phyloP scores from a whole-genome alignment of 2,329 filamentous ascomycete species.

The Trichoderma sp. region DNA sequence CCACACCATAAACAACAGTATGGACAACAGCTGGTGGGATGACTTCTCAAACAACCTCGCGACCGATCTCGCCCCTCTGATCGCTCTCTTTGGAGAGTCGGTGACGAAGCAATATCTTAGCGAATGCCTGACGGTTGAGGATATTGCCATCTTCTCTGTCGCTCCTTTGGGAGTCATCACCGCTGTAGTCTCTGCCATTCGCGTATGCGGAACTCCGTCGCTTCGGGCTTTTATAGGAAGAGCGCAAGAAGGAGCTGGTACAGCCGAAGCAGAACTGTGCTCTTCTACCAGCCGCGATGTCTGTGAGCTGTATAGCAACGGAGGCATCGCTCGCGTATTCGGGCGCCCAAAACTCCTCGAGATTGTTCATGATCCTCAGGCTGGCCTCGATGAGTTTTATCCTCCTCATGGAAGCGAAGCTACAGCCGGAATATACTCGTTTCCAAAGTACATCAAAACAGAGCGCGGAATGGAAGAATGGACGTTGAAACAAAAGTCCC shows the following conservation, averaged over 20 bases:
- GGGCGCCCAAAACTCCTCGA: background rate
- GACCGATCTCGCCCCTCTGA: background rate
- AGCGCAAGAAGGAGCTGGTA: background rate
- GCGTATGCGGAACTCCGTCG: background rate
- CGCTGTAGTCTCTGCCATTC: background rate
- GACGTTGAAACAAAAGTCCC: too few relatives aligned
- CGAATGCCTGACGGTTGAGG: background rate
- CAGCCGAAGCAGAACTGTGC: background rate
- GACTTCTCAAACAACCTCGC: background rate
- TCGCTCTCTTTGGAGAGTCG: background rate
- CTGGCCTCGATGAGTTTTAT: too few relatives aligned
- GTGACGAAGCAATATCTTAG: slow-evolving; percentile 4
- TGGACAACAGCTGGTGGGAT: background rate
- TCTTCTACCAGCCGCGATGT: slow-evolving; percentile 5
- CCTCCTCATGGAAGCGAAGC: too few relatives aligned
- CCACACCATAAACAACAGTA: too few relatives aligned
- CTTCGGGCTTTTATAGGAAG: background rate
- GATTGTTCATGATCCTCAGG: background rate
- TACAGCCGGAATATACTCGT: too few relatives aligned
- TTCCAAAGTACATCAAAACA: too few relatives aligned
- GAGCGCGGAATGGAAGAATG: too few relatives aligned
- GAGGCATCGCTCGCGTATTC: background rate
- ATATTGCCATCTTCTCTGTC: background rate
- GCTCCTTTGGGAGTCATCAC: background rate
- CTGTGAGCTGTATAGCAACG: background rate